These are phyloP conservation scores for Coccinonectria pachysandricola DNA, from an alignment of 2,329 filamentous ascomycete species.

Conservation along the genomic window DNA sequence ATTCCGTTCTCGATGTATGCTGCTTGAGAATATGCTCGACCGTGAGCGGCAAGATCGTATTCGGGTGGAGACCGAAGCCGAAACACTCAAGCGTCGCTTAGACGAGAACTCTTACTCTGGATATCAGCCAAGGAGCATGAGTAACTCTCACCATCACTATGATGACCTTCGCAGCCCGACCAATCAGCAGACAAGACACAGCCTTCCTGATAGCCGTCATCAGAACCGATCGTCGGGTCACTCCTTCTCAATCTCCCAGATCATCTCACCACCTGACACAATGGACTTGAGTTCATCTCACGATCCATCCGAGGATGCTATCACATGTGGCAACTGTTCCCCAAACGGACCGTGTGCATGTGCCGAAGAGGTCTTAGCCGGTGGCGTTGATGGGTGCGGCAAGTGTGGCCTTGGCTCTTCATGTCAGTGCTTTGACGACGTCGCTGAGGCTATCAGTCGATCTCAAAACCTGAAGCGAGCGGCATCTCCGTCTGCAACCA, in stretches of 20 bases:
- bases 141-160: slow-evolving; percentile 17
- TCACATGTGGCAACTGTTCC: slow-evolving; percentile 47
- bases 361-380: slow-evolving; percentile 46
- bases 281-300: slow-evolving; percentile 21
- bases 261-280: slow-evolving; percentile 43
- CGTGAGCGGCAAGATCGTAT: slow-evolving; percentile 42
- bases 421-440: slow-evolving; percentile 56
- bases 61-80: slow-evolving; percentile 31
- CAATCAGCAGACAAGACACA: slow-evolving; percentile 18
- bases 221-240: slow-evolving; percentile 23
- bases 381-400: slow-evolving; percentile 49
- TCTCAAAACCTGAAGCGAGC: slow-evolving; percentile 37
- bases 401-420: slow-evolving; percentile 52
- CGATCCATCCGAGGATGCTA: slow-evolving; percentile 21
- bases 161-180: slow-evolving; percentile 18
- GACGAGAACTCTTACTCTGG: slow-evolving; percentile 18
- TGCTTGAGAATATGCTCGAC: slow-evolving; percentile 53
- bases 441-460: slow-evolving; percentile 37
- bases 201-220: slow-evolving; percentile 17
- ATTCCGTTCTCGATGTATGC: slow-evolving; percentile 50
- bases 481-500: slow-evolving; percentile 31
- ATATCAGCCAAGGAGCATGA: slow-evolving; percentile 19
- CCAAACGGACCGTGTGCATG: slow-evolving; percentile 45
- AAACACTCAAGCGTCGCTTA: slow-evolving; percentile 23
- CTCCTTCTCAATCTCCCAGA: slow-evolving; percentile 46